Evolutionary conservation across 2,329 filamentous ascomycete species (phyloP), one percentile per base, ranked within the genome.

Genomic region (Colletotrichum musicola): DNA sequence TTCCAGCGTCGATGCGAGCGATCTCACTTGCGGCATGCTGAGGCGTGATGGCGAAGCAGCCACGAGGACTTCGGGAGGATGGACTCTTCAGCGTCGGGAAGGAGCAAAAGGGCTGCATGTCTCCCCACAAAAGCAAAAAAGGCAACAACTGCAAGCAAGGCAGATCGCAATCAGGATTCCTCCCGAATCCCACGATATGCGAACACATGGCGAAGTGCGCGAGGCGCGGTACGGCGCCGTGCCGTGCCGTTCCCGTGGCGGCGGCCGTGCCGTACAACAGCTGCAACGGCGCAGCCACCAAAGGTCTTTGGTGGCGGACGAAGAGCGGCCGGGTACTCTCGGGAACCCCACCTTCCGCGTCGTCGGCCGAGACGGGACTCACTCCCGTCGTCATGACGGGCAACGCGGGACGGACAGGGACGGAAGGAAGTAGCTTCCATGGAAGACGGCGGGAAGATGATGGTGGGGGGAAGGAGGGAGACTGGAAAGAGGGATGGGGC

Each of bases 111-210:
- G 57, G 57, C 57, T 51, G 46, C 47, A 51, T 20, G 30, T 35
- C 30, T 22, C 46, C 57, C 30, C 57, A 18, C 22, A 42, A 60
- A 50, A 38, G 27, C 42, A 49, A 14, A 59, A 59, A 50, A 49
- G 47, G 46, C 57, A 51, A 40, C 44, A 47, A 20, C 44, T n/a
- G 44, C 44, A 47, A 25, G 59, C 49, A 62, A 53, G 46, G 47
- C 38, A 18, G 59, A 62, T 62, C 49, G 49, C 35, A 18, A 27
- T 46, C 22, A 62, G 49, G 59, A 62, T 62, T 62, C 59, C 25
- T 30, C 20, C 49, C 49, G 59, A 54, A 62, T 62, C 49, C 49
- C 40, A 54, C 59, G 49, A 62, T 20, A 49, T 40, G 59, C 55
- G 40, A 57, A 57, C 46, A 38, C 35, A 51, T 51, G 57, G 57